Percentiles rank a stretch among this genome's conserved stretches.
phyloP scores from a whole-genome alignment of 2,329 filamentous ascomycete genomes.

The Fusarium mexicanum region DNA sequence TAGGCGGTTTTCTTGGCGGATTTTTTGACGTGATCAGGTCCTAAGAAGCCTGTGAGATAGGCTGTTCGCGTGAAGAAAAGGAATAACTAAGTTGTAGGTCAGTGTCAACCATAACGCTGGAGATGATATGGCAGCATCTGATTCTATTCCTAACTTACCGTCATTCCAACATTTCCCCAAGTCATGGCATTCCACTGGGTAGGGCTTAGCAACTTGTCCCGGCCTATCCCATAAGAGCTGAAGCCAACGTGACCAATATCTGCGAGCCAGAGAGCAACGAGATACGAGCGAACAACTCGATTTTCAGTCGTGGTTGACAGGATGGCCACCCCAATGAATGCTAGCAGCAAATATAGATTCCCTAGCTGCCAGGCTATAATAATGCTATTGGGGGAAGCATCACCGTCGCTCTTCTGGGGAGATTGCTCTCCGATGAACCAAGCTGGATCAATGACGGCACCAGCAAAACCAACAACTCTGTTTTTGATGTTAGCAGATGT shows the following conservation, averaged over 20 bases:
- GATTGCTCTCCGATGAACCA: conserved; percentile 74
- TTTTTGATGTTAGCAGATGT: conserved; percentile 5
- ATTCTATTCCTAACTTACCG: conserved; percentile 54
- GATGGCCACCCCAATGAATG: conserved; percentile 70
- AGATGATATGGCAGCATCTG: neutral
- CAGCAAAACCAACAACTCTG: conserved; percentile 69
- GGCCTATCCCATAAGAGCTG: conserved; percentile 67
- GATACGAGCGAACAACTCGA: conserved; percentile 72
- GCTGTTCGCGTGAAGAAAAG: conserved; percentile 65
- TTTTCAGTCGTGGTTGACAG: conserved; percentile 72
- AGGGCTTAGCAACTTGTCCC: conserved; percentile 62
- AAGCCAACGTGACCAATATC: conserved; percentile 75
- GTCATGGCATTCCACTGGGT: conserved; percentile 73
- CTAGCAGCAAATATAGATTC: conserved; percentile 74
- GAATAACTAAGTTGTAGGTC: conserved; percentile 53
- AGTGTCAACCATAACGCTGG: neutral
- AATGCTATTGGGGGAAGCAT: conserved; percentile 57
- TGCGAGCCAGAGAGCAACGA: conserved; percentile 71
- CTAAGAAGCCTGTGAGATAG: conserved; percentile 70
- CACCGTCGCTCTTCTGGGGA: conserved; percentile 49
- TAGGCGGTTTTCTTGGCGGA: conserved; percentile 43
- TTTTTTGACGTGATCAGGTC: conserved; percentile 50
- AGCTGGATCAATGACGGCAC: conserved; percentile 63
- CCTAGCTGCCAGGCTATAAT: conserved; percentile 74
- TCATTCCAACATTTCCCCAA: conserved; percentile 78